phyloP scores from a whole-genome alignment of 2,329 filamentous ascomycete species.

The Pseudocercospora macadamiae region DNA sequence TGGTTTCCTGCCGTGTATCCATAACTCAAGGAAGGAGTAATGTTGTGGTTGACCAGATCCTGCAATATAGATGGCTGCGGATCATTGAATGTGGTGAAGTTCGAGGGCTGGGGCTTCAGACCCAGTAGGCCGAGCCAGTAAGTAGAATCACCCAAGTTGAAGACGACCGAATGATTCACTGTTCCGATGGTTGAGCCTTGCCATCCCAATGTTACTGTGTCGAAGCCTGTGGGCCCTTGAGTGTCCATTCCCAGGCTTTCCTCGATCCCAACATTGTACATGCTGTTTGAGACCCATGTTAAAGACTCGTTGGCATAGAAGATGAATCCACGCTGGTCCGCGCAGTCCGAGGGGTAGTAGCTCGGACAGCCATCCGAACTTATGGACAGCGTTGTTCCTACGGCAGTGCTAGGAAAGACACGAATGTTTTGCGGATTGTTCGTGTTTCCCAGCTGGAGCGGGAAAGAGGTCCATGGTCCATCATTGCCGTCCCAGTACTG shows the following conservation, averaged over 20 bases:
- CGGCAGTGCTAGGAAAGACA: constrained; percentile 38
- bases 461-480: constrained; percentile 43
- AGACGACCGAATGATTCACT: constrained; percentile 36
- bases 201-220: constrained; percentile 41
- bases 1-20: constrained; percentile 45
- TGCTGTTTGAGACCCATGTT: constrained; percentile 63
- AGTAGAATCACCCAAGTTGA: constrained; percentile 30
- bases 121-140: constrained; percentile 42
- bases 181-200: constrained; percentile 36
- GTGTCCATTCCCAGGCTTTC: constrained; percentile 53
- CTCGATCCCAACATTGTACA: constrained; percentile 63
- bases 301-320: constrained; percentile 59
- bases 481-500: constrained; percentile 44
- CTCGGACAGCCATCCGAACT: constrained; percentile 34
- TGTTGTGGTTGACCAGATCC: constrained; percentile 35
- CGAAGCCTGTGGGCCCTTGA: constrained; percentile 36
- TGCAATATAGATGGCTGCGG: constrained; percentile 41
- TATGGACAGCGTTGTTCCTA: constrained; percentile 36
- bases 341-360: constrained; percentile 34
- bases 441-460: constrained; percentile 37
- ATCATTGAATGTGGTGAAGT: constrained; percentile 40
- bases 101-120: constrained; percentile 40
- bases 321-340: constrained; percentile 33
- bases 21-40: constrained; percentile 41
- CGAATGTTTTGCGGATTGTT: constrained; percentile 38